Evolutionary conservation across 139 green algal genomes (phyloP).

Genomic region (Closterium sp.): DNA sequence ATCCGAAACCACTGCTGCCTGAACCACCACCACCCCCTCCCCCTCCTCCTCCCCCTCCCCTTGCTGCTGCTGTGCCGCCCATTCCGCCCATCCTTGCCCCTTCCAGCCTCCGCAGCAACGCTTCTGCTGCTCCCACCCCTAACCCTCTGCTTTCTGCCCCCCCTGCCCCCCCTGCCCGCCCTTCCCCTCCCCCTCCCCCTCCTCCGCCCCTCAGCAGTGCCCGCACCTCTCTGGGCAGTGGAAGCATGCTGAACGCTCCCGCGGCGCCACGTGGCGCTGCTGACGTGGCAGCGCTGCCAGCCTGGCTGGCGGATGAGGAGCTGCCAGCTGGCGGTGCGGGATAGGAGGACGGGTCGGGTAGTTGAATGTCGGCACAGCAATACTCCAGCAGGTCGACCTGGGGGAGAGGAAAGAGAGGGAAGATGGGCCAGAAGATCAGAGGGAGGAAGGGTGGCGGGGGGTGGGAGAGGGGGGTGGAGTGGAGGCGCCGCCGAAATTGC

Average conservation of each 20-base stretch:
- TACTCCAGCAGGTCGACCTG: slow-evolving; percentile 47
- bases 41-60: not conserved
- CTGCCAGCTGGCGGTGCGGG: not conserved
- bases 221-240: not conserved
- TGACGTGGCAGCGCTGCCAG: not conserved
- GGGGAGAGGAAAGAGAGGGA: no score
- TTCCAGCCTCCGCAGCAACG: not conserved
- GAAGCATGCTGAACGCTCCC: not conserved
- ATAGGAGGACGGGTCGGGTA: not conserved
- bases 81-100: not conserved
- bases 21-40: no score
- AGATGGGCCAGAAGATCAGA: no score
- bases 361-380: slow-evolving; percentile 28
- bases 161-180: not conserved
- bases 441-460: no score
- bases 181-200: not conserved
- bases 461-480: not conserved
- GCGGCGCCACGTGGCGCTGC: not conserved
- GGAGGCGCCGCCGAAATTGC: no score
- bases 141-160: not conserved
- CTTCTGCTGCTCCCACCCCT: slow-evolving; percentile 9
- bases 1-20: not conserved
- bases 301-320: not conserved
- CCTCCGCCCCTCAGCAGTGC: not conserved
- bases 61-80: not conserved